Evolutionary conservation across 306 rosid species (phyloP), one percentile per base, ranked within the genome.

Genomic region (Prosopis cineraria): DNA sequence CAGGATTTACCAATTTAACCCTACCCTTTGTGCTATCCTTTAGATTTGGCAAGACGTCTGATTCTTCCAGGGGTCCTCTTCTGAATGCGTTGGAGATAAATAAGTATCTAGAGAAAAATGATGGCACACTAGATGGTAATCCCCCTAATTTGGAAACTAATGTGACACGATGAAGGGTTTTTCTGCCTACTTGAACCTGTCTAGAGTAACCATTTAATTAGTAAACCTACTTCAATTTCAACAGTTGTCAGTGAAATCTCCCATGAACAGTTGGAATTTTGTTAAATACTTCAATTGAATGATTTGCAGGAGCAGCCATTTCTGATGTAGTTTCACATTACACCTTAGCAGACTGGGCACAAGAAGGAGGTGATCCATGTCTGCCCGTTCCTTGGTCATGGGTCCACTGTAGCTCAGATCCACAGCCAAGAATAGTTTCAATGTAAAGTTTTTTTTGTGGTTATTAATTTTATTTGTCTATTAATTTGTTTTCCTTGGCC

Each of bases 311-410:
- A 69, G 74, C 79, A 43, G 78, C 82, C 74, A 84, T 91, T 85
- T 84, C 85, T 63, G 79, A 81, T 84, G 81, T 91, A 52, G 78
- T 87, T 79, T 91, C 94, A 75, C 83, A 76, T 40, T 90, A 88
- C 84, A 78, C 96, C 7, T 58, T 2, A 20, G 81, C 75, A 74
- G 87, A 85, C 69, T 93, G 96, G 98, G 90, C 88, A 12, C 86
- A 81, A 59, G 60, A 95, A 86, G 97, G 97, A 6, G 99, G 99
- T 63, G 99, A 95, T 56, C 97, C 99, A n/a, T 95, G 98, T 85
- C 72, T 88, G 50, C 99, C 99, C 72, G 98, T 86, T 81, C 89
- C 99, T 31, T 95, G 99, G 99, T 90, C 99, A 43, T 95, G 99
- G 98, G 80, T 93, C 85, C 91, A 66, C 20, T 95, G 99, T 75